Conservation (phyloP, 768 basidiomycete species). For the Rhodosporidiobolus odoratus region DNA sequence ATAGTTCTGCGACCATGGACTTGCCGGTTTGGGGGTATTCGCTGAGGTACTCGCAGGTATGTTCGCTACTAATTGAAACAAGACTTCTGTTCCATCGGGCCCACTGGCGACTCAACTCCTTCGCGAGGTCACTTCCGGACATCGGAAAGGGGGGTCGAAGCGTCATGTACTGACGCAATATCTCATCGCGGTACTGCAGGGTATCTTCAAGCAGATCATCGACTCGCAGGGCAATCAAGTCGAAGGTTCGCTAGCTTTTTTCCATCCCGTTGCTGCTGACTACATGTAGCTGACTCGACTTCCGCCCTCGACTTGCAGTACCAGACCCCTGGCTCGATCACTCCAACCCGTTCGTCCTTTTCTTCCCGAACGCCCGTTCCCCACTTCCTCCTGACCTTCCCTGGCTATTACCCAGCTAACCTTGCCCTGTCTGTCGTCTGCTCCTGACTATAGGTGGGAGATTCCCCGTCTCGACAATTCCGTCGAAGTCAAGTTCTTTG, state of each 20-base stretch:
- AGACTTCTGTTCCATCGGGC: neutral
- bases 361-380: too few relatives aligned
- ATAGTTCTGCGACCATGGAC: constrained; percentile 82
- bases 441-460: constrained; percentile 60
- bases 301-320: too few relatives aligned
- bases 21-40: constrained; percentile 88
- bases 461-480: constrained; percentile 41
- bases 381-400: too few relatives aligned
- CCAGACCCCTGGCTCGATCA: constrained; percentile 89
- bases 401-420: too few relatives aligned
- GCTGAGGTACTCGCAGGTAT: constrained; percentile 46
- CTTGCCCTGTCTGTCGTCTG: neutral
- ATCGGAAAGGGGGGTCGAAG: too few relatives aligned
- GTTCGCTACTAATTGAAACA: neutral
- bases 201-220: constrained; percentile 92
- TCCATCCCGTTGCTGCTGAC: neutral
- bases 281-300: neutral
- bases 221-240: constrained; percentile 50
- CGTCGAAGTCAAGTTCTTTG: constrained; percentile 71
- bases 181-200: constrained; percentile 45
- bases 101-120: neutral
- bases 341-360: constrained; percentile 49
- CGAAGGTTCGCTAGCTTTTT: constrained; percentile 45
- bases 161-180: constrained; percentile 55
- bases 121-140: neutral